Base-by-base conservation (phyloP, 2,329 filamentous ascomycete genomes). In the Lomentospora prolificans region DNA sequence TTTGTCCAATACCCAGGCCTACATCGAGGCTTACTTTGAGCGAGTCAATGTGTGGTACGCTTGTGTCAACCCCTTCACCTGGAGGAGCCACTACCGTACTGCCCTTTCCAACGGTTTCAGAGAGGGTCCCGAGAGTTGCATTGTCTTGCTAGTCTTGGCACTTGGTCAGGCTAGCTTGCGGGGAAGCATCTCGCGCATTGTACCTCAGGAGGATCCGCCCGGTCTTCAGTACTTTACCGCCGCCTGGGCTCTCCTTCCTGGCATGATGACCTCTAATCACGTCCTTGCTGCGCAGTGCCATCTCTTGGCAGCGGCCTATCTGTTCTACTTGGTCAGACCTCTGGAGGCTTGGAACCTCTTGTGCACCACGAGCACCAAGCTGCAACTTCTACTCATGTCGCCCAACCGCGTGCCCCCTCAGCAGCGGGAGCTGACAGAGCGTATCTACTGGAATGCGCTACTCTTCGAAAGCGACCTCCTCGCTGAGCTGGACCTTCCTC, bases 21-120 rank as follows among this genome's bases (percentile, higher is more conserved):
- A 90, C 66, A 85, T 89, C 41, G 83, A 87, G 64, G 85, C 88
- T 1, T 92, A 89, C 67, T 94, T 92, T 64, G 84, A 87, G 57
- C 78, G 85, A 44, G 89, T 90, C 58, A 92, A 92, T 61, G 78
- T 90, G 3, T 92, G 89, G 86, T 92, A 92, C 64, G 88, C 89
- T 8, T 90, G 87, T 62, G 87, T 94, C 31, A 91, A 90, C 65
- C 88, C 88, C 1, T 88, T 88, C 67, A 87, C 84, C 1, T 94
- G 89, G 88, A 77, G 80, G 44, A 82, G 78, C 58, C 85, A 90
- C 65, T 91, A 91, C 65, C 81, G 84, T 27, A 86, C 79, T 3
- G 89, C 89, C 0, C 76, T 90, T 5, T 86, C 86, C 2, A 86
- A 86, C 61, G 84, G 86, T 1, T 91, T 92, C 61, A 80, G 85